Evolutionary conservation across 805 yeast genomes (phyloP).

Genomic region (Wickerhamia fluorescens): DNA sequence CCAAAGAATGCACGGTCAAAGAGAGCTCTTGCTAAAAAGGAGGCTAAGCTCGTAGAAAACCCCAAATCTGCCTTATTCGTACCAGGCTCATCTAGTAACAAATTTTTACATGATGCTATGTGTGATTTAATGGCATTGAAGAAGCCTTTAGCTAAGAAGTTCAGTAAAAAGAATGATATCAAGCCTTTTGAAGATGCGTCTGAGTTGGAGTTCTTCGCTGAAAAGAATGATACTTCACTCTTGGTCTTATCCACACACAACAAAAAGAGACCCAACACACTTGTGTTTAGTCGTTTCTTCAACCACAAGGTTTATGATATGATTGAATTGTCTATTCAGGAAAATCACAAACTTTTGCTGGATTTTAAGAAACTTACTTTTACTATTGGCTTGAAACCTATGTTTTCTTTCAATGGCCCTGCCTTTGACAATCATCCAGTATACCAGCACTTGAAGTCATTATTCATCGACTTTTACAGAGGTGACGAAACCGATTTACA

Average conservation of each 20-base stretch:
- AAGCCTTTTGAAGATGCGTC: conserved; percentile 89
- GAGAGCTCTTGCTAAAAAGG: conserved; percentile 85
- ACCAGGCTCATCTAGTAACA: conserved; percentile 79
- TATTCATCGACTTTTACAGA: conserved; percentile 85
- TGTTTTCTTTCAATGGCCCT: conserved; percentile 90
- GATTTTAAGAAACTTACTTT: conserved; percentile 81
- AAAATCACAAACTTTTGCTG: conserved; percentile 56
- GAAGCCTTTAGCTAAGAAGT: conserved; percentile 84
- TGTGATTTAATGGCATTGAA: conserved; percentile 84
- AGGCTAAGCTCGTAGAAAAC: conserved; percentile 84
- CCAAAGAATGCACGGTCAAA: conserved; percentile 96
- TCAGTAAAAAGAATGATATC: conserved; percentile 80
- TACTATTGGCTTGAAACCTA: conserved; percentile 85
- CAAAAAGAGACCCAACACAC: conserved; percentile 88
- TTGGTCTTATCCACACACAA: conserved; percentile 72
- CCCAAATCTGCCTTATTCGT: conserved; percentile 84
- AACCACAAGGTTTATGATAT: conserved; percentile 87
- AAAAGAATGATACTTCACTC: conserved; percentile 87
- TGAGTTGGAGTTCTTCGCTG: conserved; percentile 84
- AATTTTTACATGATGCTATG: conserved; percentile 79
- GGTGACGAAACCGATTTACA: conserved; percentile 75
- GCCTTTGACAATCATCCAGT: conserved; percentile 86
- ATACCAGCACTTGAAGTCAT: conserved; percentile 76
- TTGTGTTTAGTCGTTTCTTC: conserved; percentile 85
- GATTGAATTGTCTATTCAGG: conserved; percentile 77